Evolutionary conservation across 768 basidiomycete genomes (phyloP), one percentile per base, ranked within the genome.

Genomic region (Suillus brevipes): DNA sequence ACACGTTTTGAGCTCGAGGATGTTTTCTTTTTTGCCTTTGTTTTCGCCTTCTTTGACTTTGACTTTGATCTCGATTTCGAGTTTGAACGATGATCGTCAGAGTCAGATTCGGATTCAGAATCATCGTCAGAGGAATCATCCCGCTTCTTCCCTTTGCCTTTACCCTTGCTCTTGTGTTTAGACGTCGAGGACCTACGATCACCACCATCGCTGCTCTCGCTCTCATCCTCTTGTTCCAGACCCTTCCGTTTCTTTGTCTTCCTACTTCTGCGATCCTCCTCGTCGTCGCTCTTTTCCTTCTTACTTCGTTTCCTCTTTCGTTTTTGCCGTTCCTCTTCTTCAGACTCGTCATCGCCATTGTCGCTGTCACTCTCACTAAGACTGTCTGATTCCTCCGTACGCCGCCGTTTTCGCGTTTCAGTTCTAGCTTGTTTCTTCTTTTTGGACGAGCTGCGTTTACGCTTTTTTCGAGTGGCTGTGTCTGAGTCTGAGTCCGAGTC

Each of bases 131-230:
- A 73, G 0, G 76, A 75, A 42, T 57, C 66, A 28, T 69, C 62
- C 28, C 71, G 75, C 63, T 73, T 77, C 68, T 74, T 81, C 65
- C 77, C 8, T 28, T 50, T 50, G 64, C 77, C 78, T 16, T 50
- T 50, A 63, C 77, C 78, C 64, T 80, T 80, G 65, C 79, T 80
- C 68, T 79, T 84, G 63, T 76, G 77, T 70, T 78, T 82, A 66
- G 73, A 81, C 55, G 72, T 77, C 64, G 36, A 37, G 14, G 34
- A 37, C 36, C 23, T 56, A 37, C 36, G 36, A 23, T 56, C 36
- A 23, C 14, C 28, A 37, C 23, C 55, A 2, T 72, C 66, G 38
- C 67, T 70, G 9, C 70, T 67, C 45, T 71, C 67, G 18, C 70
- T 69, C 42, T 72, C 72, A 60, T 47, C 49, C 49, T 45, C 66